Base-by-base conservation (phyloP, 2,329 filamentous ascomycete genomes). In the Elsinoe ampelina region DNA sequence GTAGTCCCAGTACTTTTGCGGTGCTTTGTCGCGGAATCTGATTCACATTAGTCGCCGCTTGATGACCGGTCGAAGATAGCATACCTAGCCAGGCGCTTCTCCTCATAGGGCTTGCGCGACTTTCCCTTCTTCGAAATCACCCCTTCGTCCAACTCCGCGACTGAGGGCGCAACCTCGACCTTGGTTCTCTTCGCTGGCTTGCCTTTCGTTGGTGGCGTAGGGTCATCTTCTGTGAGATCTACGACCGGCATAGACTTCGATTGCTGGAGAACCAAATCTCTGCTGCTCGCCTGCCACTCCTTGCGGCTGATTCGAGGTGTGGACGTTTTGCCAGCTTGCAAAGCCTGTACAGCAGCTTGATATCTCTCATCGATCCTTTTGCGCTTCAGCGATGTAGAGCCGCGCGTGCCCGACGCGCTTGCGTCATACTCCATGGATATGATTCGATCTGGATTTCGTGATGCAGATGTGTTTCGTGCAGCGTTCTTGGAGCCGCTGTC, bases 21-120 rank as follows among this genome's bases (percentile, higher is more conserved):
- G 65, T 30, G 64, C 58, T 35, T 61, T 58, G 11, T 52, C 51
- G 7, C 66, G 66, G 43, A 58, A 62, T 35, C 62, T 60, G 39
- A 30, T 5, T 48, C 10, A 36, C 26, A 32, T 19, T 57, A 11
- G 30, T 55, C 11, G 47, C 15, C 34, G 20, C 36, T 7, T 26
- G 17, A 6, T 2, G 50, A 6, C 13, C 5, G 17, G n/a, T 17
- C 11, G 2, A 36, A 17, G 36, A 11, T 2, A 5, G n/a, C 52
- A 17, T 41, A 55, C 54, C 41, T 56, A 8, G 54, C 39, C 12
- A 56, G 19, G 7, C 54, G 54, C 32, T 48, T 56, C 30, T 56
- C 54, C 22, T 42, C 52, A 19, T 17, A 3, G 4, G 34, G 1
- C 34, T 52, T 52, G 32, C 3, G 12, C 38, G 32, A 15, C 30